Base-by-base conservation (phyloP, 2,329 filamentous ascomycete species). In the Graphiopsis chlorocephala region DNA sequence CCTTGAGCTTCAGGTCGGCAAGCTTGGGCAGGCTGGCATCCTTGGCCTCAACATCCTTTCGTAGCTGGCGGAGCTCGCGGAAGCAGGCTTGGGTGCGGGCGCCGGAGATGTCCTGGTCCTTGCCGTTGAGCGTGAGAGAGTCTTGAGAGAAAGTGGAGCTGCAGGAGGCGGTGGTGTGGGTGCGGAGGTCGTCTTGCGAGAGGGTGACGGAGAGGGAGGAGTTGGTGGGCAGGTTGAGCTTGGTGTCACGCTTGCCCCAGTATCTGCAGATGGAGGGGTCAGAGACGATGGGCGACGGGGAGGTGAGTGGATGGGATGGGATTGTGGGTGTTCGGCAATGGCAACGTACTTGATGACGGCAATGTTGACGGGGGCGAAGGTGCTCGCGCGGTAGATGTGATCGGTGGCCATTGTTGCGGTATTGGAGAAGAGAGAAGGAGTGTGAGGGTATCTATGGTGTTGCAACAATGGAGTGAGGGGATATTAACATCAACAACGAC, bases 361-460 rank as follows among this genome's bases (percentile, higher is more conserved):
- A 77, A 98, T 98, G 83, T 98, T 98, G 76, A 98, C 94, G 15
- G 94, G 95, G 47, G 95, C 95, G 69, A 93, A 98, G 66, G 95
- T 97, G 83, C 91, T 97, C 72, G 95, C 92, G 73, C 93, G 90
- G 83, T 96, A 93, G 74, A 98, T 85, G 45, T 80, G 78, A 50
- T 73, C 72, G 47, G 50, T 20, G 26, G 79, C 71, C 79, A 82
- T 82, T 50, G 63, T 70, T 61, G 56, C 10, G 45, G 58, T 17
- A 14, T 31, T 61, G 57, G 29, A 45, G n/a, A 10, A 28, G n/a
- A 12, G 28, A 14, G n/a, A 26, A 56, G 60, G 4, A 35, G n/a
- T n/a, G n/a, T n/a, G n/a, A n/a, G n/a, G n/a, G n/a, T n/a, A n/a
- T n/a, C n/a, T n/a, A n/a, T n/a, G n/a, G n/a, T 23, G 38, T 31